phyloP scores from a whole-genome alignment of 2,329 filamentous ascomycete species.

The Clarireedia paspali region DNA sequence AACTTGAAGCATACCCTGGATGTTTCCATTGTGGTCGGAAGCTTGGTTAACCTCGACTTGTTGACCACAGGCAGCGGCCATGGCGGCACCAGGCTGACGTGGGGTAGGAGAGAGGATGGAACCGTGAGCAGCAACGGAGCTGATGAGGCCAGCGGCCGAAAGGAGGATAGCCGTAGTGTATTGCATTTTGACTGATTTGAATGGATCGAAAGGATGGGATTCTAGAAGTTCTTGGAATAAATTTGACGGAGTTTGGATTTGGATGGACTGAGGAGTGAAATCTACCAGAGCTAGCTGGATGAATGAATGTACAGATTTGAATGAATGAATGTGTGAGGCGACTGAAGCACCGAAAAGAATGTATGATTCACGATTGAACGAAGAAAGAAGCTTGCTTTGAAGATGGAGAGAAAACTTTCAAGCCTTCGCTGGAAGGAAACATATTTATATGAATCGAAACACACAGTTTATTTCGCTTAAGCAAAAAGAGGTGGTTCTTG shows the following conservation, averaged over 20 bases:
- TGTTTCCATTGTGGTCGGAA: constrained; percentile 27
- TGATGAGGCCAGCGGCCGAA: constrained; percentile 24
- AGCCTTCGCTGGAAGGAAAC: not conserved
- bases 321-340: constrained; percentile 9
- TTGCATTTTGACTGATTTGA: constrained; percentile 16
- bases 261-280: not conserved
- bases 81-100: constrained; percentile 37
- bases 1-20: constrained; percentile 31
- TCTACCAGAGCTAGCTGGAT: constrained; percentile 11
- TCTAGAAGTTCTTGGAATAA: not conserved
- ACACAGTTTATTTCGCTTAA: not conserved
- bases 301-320: constrained; percentile 3
- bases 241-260: not conserved
- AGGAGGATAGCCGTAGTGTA: constrained; percentile 20
- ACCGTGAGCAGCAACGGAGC: constrained; percentile 40
- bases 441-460: constrained; percentile 1
- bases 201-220: not conserved
- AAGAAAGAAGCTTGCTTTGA: constrained; percentile 5
- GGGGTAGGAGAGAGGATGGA: constrained; percentile 36
- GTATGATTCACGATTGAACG: not conserved
- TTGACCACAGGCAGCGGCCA: constrained; percentile 34
- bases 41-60: constrained; percentile 32
- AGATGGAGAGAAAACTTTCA: not conserved
- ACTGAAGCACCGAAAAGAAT: constrained; percentile 2
- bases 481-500: not conserved